These are phyloP conservation scores for Botrytis sinoallii DNA, from an alignment of 2,329 filamentous ascomycete genomes.

Conservation along the genomic window DNA sequence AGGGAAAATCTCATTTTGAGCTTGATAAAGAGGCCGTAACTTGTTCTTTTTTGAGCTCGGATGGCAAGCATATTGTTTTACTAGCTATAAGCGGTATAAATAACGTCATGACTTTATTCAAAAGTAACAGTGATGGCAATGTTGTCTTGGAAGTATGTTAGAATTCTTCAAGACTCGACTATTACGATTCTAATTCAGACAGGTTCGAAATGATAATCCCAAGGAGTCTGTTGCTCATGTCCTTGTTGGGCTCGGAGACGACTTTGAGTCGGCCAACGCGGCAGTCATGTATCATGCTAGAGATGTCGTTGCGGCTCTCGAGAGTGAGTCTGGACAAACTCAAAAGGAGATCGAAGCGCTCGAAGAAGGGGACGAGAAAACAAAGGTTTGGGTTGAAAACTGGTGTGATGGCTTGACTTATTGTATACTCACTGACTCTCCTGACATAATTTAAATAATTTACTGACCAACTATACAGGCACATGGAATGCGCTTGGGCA, in stretches of 20 bases:
- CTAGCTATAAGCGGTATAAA: slow-evolving; percentile 73
- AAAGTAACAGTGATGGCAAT: slow-evolving; percentile 60
- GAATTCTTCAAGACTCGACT: slow-evolving; percentile 22
- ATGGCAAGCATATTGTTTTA: slow-evolving; percentile 73
- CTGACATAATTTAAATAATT: not conserved
- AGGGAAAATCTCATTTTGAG: slow-evolving; percentile 65
- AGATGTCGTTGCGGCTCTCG: slow-evolving; percentile 52
- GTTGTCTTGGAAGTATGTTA: slow-evolving; percentile 60
- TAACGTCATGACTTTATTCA: slow-evolving; percentile 67
- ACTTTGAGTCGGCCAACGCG: slow-evolving; percentile 72
- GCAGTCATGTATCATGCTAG: slow-evolving; percentile 88
- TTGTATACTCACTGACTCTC: slow-evolving; percentile 46
- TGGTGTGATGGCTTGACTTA: slow-evolving; percentile 95
- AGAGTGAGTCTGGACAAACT: slow-evolving; percentile 44
- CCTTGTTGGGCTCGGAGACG: slow-evolving; percentile 67
- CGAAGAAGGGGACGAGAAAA: slow-evolving; percentile 46
- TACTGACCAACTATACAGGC: slow-evolving; percentile 41
- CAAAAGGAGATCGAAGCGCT: slow-evolving; percentile 47
- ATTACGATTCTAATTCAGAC: slow-evolving; percentile 6
- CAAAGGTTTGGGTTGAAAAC: slow-evolving; percentile 66
- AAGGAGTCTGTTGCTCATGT: slow-evolving; percentile 56
- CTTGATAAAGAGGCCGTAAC: slow-evolving; percentile 77
- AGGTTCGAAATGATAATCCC: slow-evolving; percentile 65
- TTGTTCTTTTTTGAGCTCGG: slow-evolving; percentile 68
- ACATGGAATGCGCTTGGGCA: slow-evolving; percentile 96